Conservation (phyloP, 202 grass and related monocot species). For the Dendrocalamus latiflorus region DNA sequence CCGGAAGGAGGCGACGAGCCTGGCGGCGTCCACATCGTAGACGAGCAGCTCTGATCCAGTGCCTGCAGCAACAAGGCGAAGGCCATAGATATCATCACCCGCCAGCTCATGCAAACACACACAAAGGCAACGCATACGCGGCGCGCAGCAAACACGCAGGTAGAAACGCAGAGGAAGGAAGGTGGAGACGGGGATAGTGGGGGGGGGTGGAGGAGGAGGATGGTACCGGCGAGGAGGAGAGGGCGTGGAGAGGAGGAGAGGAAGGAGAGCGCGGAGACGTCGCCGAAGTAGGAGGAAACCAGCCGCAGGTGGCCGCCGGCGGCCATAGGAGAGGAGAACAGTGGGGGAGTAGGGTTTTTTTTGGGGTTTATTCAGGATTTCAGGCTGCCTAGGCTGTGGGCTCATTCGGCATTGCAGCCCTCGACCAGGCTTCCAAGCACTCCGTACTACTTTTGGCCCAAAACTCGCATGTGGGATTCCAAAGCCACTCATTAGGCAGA, state of each 20-base stretch:
- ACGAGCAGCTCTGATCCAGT: slow-evolving; percentile 70
- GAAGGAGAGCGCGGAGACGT: slow-evolving; percentile 79
- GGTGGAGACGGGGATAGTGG: not conserved
- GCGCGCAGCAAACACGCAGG: no score
- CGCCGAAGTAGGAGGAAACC: slow-evolving; percentile 72
- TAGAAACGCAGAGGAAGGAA: not conserved
- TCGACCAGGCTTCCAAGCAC: no score
- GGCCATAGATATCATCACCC: not conserved
- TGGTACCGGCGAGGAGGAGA: no score
- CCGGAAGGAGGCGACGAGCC: slow-evolving; percentile 45
- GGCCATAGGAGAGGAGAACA: slow-evolving; percentile 27
- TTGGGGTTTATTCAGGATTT: no score
- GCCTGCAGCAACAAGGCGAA: slow-evolving; percentile 32
- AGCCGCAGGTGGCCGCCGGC: slow-evolving; percentile 30
- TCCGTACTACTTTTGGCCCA: no score
- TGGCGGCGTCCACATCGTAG: slow-evolving; percentile 39
- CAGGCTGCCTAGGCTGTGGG: no score
- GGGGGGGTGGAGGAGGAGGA: no score
- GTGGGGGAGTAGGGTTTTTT: no score
- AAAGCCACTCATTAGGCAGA: no score
- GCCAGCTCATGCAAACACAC: not conserved
- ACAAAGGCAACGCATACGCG: not conserved
- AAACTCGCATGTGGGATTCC: no score
- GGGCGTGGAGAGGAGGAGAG: slow-evolving; percentile 27
- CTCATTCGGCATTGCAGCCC: no score